Percentiles rank a stretch among this genome's conserved stretches.
phyloP scores from a whole-genome alignment of 2,329 filamentous ascomycete genomes.

The Leptographium wingfieldii region DNA sequence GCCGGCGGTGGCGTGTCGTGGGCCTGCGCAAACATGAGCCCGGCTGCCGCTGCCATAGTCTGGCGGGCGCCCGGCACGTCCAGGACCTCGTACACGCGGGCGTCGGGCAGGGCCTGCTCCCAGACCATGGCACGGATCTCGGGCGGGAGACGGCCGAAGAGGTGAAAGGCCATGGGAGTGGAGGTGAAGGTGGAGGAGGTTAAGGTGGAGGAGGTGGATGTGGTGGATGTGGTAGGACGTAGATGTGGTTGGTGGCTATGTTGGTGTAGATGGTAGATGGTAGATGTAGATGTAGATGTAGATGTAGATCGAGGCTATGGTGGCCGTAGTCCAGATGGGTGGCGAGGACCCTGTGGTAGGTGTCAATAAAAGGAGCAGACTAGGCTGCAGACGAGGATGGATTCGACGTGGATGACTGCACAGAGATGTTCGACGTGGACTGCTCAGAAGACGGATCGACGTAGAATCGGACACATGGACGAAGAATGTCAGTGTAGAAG shows the following conservation, averaged over 20 bases:
- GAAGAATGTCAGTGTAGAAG: too few species aligned
- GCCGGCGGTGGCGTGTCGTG: slow-evolving; percentile 31
- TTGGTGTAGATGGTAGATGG: background rate
- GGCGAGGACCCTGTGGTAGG: too few species aligned
- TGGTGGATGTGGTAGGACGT: background rate
- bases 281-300: background rate
- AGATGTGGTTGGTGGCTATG: background rate
- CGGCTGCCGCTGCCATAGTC: slow-evolving; percentile 25
- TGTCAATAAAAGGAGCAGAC: too few species aligned
- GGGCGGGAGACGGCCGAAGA: slow-evolving; percentile 24
- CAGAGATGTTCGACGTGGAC: too few species aligned
- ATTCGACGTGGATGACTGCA: too few species aligned
- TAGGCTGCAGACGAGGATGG: too few species aligned
- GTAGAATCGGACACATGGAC: too few species aligned
- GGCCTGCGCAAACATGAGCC: slow-evolving; percentile 33
- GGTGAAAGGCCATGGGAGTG: slow-evolving; percentile 12
- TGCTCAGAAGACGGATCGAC: too few species aligned
- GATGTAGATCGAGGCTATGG: too few species aligned
- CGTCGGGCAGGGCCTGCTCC: slow-evolving; percentile 30
- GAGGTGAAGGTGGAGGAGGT: background rate
- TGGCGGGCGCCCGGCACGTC: slow-evolving; percentile 30
- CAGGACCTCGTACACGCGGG: slow-evolving; percentile 33
- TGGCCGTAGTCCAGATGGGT: too few species aligned
- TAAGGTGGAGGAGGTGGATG: background rate
- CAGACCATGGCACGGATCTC: slow-evolving; percentile 35